A percentile compares a stretch with the other conserved stretches of the same genome.
These are phyloP conservation scores for Lentinus tigrinus DNA, from an alignment of 768 basidiomycete species.

Conservation along the genomic window DNA sequence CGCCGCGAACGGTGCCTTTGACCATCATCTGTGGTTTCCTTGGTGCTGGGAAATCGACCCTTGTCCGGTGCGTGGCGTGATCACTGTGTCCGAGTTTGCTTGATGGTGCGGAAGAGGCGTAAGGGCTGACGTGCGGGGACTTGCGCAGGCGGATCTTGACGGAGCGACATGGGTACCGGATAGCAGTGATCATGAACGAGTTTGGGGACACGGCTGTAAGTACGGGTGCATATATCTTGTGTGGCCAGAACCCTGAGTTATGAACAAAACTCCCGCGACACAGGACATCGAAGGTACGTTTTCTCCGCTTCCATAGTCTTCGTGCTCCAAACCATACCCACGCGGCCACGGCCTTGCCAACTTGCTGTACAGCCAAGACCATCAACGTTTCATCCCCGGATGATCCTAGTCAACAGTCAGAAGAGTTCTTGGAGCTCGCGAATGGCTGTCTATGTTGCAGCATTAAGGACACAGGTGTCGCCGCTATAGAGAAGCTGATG, in stretches of 20 bases:
- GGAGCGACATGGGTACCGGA: constrained; percentile 90
- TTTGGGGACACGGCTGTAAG: constrained; percentile 93
- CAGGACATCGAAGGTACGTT: constrained; percentile 88
- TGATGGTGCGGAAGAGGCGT: not conserved
- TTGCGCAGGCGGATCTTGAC: constrained; percentile 76
- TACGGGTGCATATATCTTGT: constrained; percentile 8
- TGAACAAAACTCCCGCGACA: constrained; percentile 5
- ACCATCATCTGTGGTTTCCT: constrained; percentile 96
- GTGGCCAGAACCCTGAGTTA: not conserved
- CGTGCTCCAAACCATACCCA: not conserved
- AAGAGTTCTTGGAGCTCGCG: constrained; percentile 88
- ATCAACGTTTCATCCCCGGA: constrained; percentile 76
- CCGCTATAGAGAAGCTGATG: constrained; percentile 94
- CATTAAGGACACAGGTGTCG: constrained; percentile 89
- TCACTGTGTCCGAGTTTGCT: not conserved
- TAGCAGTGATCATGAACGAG: constrained; percentile 98
- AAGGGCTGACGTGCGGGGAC: not conserved
- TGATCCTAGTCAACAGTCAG: constrained; percentile 62
- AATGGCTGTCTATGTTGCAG: constrained; percentile 99
- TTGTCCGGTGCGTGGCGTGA: constrained; percentile 63
- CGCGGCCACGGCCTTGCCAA: not conserved
- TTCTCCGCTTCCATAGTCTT: not conserved
- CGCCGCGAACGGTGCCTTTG: constrained; percentile 60
- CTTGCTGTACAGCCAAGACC: constrained; percentile 60
- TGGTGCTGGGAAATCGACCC: constrained; percentile 91